Base-by-base conservation (phyloP, 257 asterid species). In the Rehmannia glutinosa region DNA sequence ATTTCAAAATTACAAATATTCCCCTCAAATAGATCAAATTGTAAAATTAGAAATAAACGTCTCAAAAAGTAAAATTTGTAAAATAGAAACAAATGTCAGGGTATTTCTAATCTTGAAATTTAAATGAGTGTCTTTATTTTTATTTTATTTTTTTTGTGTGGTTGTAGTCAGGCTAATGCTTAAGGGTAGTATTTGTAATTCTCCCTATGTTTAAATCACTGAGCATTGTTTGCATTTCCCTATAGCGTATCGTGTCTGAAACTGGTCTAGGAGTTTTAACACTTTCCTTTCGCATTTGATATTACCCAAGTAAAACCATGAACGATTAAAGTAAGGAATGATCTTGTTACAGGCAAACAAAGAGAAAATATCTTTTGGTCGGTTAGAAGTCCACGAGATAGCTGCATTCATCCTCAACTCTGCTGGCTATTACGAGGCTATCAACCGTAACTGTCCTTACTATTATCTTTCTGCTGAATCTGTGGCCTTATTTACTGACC, bases 401-500 rank as follows among this genome's bases (percentile, higher is more conserved):
- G 99, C 95, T 55, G 97, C 97, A 63, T 94, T 94, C 68, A 81
- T 94, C 65, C 96, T 83, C 71, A 94, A 88, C 79, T 69, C 92
- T 4, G 71, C 81, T 3, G 97, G 96, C 33, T 78, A 86, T 57
- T 91, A 90, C 1, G 95, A 91, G 78, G 99, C 99, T 4, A 87
- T 91, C 70, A 86, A 78, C 35, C 90, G 97, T n/a, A 81, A 68
- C 82, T 80, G 72, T 80, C 86, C 92, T 45, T 79, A 78, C 66
- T 94, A 94, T 41, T 94, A 80, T 76, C 96, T 94, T 25, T 94
- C 99, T 59, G 70, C 92, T 5, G 99, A 94, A 68, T 94, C 99
- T 0, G 96, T 91, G 30, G 96, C 97, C 65, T 64, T 94, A 67
- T 91, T 88, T 39, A 75, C 91, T 1, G 91, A 87, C 65, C 95